Percentiles rank a stretch among this genome's conserved stretches.
Evolutionary conservation across 257 asterid genomes (phyloP).

Genomic region (Solanum virginianum): DNA sequence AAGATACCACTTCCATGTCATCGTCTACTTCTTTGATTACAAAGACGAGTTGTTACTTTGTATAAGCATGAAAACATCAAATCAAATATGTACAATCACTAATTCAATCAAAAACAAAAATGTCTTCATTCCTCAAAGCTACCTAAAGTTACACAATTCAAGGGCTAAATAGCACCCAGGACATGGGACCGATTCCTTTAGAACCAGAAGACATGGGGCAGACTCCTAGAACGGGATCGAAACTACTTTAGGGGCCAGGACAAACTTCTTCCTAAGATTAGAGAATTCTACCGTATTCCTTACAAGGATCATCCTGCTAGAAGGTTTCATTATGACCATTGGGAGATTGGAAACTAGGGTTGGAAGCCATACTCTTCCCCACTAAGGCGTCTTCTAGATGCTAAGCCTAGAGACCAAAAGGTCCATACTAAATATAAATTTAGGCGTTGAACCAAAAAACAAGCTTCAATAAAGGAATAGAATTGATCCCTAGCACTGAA

Average conservation of each 20-base stretch:
- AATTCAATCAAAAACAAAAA: not conserved
- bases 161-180: not conserved
- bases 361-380: not conserved
- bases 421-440: not conserved
- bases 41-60: not conserved
- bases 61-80: not conserved
- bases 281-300: not conserved
- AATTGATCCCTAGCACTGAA: not conserved
- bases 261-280: not conserved
- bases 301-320: not conserved
- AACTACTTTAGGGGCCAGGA: not conserved
- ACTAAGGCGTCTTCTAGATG: not conserved
- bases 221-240: not conserved
- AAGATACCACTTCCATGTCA: not conserved
- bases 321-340: not conserved
- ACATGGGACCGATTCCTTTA: not conserved
- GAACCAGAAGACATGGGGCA: not conserved
- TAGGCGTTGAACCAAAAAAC: not conserved
- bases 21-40: not conserved
- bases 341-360: not conserved
- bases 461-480: not conserved
- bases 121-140: not conserved
- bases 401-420: not conserved
- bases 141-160: not conserved
- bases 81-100: not conserved